Base-by-base conservation (phyloP, 2,329 filamentous ascomycete genomes). In the Nigrospora sphaerica region DNA sequence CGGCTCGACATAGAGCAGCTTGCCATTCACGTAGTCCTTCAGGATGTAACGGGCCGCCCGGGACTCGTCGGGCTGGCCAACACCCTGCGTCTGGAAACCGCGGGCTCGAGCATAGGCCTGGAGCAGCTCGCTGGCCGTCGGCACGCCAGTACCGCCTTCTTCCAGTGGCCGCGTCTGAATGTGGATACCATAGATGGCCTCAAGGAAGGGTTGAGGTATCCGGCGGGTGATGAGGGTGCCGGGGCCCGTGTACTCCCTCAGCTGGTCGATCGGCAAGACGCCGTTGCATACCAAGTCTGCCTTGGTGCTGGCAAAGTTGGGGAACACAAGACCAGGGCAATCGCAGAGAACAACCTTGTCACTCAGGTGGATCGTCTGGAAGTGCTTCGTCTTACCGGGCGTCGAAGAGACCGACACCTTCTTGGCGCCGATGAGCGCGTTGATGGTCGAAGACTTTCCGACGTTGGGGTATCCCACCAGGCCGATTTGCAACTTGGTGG, bases 401-500 rank as follows among this genome's bases (percentile, higher is more conserved):
- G 93, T 98, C 13, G 92, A 86, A 14, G 93, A 98, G 35, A 98
- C 95, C 0, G 92, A 97, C 6, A 98, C 93, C 71, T 97, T 98
- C 73, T 97, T 98, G 46, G 93, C 85, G 43, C 95, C 95, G 48
- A 97, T 91, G n/a, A 98, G 79, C 37, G 93, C 92, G 71, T 98
- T 98, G 76, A 98, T 98, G 14, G 93, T 98, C 42, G 91, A 96
- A 1, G 95, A 98, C 71, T 98, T 98, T 70, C 93, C 93, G 52
- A 98, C 93, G 71, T 98, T 98, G 60, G 93, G 93, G 68, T 98
- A 98, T 49, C 93, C 93, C 34, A 98, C 93, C 17, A 98, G 75
- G 57, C 93, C 93, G 55, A 98, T 93, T 53, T 89, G 83, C 5
- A 91, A 85, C 66, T 95, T 96, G 52, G 68, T 68, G 39, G 73